Conservation (phyloP, 495 filamentous ascomycete genomes). For the Xylaria grammica region DNA sequence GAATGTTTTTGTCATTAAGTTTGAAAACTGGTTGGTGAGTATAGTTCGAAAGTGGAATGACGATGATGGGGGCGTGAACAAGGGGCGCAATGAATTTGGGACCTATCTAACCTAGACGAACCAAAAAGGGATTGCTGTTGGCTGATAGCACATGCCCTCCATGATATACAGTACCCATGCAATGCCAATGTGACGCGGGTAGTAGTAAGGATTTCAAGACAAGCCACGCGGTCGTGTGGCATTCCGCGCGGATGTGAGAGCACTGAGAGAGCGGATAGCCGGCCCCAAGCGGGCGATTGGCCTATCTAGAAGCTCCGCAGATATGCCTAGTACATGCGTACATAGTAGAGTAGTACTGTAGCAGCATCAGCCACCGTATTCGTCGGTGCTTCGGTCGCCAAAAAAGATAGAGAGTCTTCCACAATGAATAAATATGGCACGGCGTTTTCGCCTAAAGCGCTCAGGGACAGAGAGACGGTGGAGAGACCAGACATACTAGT, state of each 20-base stretch:
- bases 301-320: background rate
- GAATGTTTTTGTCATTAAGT: background rate
- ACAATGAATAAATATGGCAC: too few relatives aligned
- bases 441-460: too few relatives aligned
- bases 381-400: too few relatives aligned
- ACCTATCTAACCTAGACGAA: conserved; percentile 1
- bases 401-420: too few relatives aligned
- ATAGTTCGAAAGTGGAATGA: conserved; percentile 7
- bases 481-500: too few relatives aligned
- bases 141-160: conserved; percentile 6
- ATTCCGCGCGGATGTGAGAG: conserved; percentile 7
- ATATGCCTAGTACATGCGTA: background rate
- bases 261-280: background rate
- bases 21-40: conserved; percentile 12
- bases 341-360: background rate
- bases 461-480: too few relatives aligned
- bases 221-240: conserved; percentile 21
- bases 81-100: conserved; percentile 11
- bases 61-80: conserved; percentile 7
- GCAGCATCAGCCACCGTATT: background rate
- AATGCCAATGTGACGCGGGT: conserved; percentile 1
- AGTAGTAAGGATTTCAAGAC: conserved; percentile 8
- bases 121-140: conserved; percentile 12
- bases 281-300: background rate
- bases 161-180: background rate